These are phyloP conservation scores for Ceratocystis diversiconidia DNA, from an alignment of 2,329 filamentous ascomycete genomes.

Conservation along the genomic window DNA sequence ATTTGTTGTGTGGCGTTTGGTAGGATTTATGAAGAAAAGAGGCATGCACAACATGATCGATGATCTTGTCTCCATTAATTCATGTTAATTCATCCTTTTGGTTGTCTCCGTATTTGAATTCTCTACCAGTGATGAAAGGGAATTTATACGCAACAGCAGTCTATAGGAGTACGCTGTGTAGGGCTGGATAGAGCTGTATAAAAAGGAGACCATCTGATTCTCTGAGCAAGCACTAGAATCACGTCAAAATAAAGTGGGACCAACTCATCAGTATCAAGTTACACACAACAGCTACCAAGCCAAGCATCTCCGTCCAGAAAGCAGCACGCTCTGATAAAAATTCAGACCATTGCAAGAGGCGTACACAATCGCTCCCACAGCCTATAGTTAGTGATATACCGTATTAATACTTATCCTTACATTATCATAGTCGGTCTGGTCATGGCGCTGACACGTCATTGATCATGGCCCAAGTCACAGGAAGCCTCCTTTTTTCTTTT, in stretches of 20 bases:
- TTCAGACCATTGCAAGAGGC: background rate
- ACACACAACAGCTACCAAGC: background rate
- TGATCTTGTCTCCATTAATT: background rate
- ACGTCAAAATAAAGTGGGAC: background rate
- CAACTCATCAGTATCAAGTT: background rate
- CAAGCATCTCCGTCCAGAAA: background rate
- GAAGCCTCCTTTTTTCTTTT: background rate
- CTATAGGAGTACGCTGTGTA: no score
- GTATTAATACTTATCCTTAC: background rate
- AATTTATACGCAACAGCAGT: no score
- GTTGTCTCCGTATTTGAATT: background rate
- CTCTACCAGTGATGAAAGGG: no score
- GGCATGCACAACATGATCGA: background rate
- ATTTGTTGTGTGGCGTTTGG: background rate
- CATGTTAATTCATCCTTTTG: background rate
- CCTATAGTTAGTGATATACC: constrained; percentile 1
- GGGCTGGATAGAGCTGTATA: no score
- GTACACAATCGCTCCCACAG: background rate
- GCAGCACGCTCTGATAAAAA: constrained; percentile 1
- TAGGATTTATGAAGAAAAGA: background rate
- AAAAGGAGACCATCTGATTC: no score
- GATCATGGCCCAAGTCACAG: background rate
- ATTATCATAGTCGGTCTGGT: background rate
- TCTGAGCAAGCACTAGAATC: background rate
- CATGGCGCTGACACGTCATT: background rate